Base-by-base conservation (phyloP, 1,284 basidiomycete genomes). In the Cryptococcus sp. region DNA sequence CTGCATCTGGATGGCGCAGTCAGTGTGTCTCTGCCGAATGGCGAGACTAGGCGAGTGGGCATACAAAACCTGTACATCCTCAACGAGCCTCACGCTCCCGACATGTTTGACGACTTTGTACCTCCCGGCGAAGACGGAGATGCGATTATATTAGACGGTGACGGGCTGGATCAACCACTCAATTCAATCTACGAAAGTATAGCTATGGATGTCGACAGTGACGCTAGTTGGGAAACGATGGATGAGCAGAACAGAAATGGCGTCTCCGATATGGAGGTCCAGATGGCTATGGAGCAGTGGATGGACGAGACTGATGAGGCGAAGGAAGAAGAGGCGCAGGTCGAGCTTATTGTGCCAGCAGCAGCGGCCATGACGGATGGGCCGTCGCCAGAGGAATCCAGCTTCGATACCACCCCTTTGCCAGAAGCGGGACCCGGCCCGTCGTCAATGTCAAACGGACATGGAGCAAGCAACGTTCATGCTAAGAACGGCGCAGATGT, bases 1-100 rank as follows among this genome's bases (percentile, higher is more conserved):
- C 66, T 81, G 10, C 59, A 74, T 15, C 64, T 77, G 38, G 76
- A 80, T 49, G 81, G 81, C 2, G 64, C 45, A 1, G 69, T 78
- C 43, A 63, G 61, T 4, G 69, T 82, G 10, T 61, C 65, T 45
- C 49, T 81, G 52, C 73, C 78, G 39, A 57, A 54, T 45, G 66
- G 78, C 59, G 48, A 59, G 19, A 34, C 47, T 19, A 56, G 50
- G 34, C 52, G 40, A 7, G 70, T 72, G 16, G 38, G 50, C 2
- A 26, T 58, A 10, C 20, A 53, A 16, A 49, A 58, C 20, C n/a
- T 53, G 13, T 52, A 34, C 22, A 17, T 52, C 22, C 41, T 58
- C 29, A 53, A 55, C 55, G 67, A 54, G 50, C 62, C 34, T 56
- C 52, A 34, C 44, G 43, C 15, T 53, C 13, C 22, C 11, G 41